These are phyloP conservation scores for Chaetomidium leptoderma DNA, from an alignment of 495 filamentous ascomycete species.

Conservation along the genomic window DNA sequence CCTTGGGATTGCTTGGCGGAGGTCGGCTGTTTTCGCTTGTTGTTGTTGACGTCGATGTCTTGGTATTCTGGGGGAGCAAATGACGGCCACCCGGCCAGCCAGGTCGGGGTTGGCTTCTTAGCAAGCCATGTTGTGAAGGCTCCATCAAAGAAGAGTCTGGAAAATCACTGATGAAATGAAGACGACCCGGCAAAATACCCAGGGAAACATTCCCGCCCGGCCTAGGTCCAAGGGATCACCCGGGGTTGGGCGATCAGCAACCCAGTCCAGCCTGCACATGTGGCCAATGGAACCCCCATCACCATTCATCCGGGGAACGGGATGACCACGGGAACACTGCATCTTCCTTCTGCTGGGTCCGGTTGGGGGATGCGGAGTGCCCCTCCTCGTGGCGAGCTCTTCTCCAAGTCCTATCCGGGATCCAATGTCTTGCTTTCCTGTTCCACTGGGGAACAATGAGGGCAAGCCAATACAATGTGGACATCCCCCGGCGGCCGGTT, in stretches of 20 bases:
- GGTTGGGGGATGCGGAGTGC: constrained; percentile 4
- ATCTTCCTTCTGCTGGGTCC: background rate
- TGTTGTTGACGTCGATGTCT: no score
- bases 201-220: background rate
- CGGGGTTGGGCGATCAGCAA: background rate
- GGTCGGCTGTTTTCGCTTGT: no score
- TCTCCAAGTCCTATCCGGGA: background rate
- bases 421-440: background rate
- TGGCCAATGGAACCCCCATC: constrained; percentile 10
- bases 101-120: no score
- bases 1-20: constrained; percentile 8
- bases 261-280: background rate
- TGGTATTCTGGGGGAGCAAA: no score
- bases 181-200: background rate
- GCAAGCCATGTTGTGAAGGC: no score
- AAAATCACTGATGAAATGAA: background rate
- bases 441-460: background rate
- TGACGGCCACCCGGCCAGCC: no score
- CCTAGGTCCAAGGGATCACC: background rate
- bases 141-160: no score
- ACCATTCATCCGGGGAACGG: constrained; percentile 11
- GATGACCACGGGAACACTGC: background rate
- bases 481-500: background rate
- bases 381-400: background rate
- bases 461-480: constrained; percentile 4